A percentile compares a stretch with the other conserved stretches of the same genome.
Conservation (phyloP, 495 filamentous ascomycete genomes). For the Penicillium angulare region DNA sequence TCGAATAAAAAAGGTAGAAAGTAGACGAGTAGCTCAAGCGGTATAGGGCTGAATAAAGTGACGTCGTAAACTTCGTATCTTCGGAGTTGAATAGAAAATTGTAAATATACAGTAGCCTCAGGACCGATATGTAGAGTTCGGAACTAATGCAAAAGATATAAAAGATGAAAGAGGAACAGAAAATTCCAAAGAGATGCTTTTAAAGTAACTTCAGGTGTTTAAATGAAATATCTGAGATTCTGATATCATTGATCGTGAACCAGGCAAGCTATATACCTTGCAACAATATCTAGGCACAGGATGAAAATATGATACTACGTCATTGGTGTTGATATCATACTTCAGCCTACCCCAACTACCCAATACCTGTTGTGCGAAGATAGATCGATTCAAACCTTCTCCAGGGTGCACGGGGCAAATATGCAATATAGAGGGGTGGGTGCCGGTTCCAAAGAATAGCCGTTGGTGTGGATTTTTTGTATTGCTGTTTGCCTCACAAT, state of each 20-base stretch:
- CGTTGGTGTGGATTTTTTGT: slow-evolving; percentile 1
- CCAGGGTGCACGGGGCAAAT: slow-evolving; percentile 16
- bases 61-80: background rate
- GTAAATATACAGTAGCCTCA: slow-evolving; percentile 5
- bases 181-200: background rate
- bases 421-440: slow-evolving; percentile 2
- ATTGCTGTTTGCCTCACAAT: slow-evolving; percentile 17
- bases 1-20: no score
- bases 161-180: background rate
- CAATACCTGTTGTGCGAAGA: slow-evolving; percentile 8
- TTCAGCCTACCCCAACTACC: background rate
- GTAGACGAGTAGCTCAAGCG: no score
- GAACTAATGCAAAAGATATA: slow-evolving; percentile 6
- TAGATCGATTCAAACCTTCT: slow-evolving; percentile 16
- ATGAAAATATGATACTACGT: slow-evolving; percentile 17
- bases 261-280: slow-evolving; percentile 10
- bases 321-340: slow-evolving; percentile 27
- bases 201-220: background rate
- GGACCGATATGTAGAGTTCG: slow-evolving; percentile 2
- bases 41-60: no score
- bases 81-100: background rate
- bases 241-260: slow-evolving; percentile 16
- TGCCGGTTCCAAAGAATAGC: slow-evolving; percentile 10
- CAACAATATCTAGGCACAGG: slow-evolving; percentile 9
- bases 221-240: background rate